A percentile compares a stretch with the other conserved stretches of the same genome.
These are phyloP conservation scores for Gigaspora rosea DNA, from an alignment of 192 early-diverging fungal genomes.

Conservation along the genomic window DNA sequence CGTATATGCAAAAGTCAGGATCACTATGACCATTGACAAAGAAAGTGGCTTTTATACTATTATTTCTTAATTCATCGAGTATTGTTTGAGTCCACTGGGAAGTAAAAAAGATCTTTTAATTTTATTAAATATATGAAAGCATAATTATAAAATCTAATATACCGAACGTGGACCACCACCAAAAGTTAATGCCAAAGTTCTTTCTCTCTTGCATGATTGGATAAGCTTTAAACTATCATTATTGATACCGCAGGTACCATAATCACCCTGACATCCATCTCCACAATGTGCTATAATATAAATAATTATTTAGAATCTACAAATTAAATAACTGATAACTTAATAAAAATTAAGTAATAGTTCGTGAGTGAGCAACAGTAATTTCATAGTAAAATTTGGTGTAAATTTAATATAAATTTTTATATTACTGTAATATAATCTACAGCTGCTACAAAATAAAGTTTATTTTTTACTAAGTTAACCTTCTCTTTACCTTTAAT, in stretches of 20 bases:
- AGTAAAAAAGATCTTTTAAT: too few species aligned
- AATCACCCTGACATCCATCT: not conserved
- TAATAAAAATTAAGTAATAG: too few species aligned
- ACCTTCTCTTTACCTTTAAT: too few species aligned
- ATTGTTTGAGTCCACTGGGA: slow-evolving; percentile 45
- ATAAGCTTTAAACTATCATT: not conserved
- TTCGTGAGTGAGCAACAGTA: too few species aligned
- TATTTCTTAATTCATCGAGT: slow-evolving; percentile 52
- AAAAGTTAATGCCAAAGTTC: not conserved
- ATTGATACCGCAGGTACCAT: not conserved
- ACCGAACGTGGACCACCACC: slow-evolving; percentile 1
- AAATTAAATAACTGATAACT: not conserved
- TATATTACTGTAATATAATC: too few species aligned
- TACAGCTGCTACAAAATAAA: too few species aligned
- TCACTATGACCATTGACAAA: slow-evolving; percentile 62
- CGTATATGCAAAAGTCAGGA: slow-evolving; percentile 36
- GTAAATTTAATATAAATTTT: too few species aligned
- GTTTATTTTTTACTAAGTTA: too few species aligned
- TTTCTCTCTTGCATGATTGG: not conserved
- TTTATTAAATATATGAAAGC: too few species aligned
- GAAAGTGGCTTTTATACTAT: slow-evolving; percentile 68
- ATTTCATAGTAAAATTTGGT: too few species aligned
- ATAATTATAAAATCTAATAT: not conserved
- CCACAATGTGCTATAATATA: not conserved
- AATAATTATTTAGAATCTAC: not conserved